Base-by-base conservation (phyloP, 83 land plant species). In the Thuja plicata region DNA sequence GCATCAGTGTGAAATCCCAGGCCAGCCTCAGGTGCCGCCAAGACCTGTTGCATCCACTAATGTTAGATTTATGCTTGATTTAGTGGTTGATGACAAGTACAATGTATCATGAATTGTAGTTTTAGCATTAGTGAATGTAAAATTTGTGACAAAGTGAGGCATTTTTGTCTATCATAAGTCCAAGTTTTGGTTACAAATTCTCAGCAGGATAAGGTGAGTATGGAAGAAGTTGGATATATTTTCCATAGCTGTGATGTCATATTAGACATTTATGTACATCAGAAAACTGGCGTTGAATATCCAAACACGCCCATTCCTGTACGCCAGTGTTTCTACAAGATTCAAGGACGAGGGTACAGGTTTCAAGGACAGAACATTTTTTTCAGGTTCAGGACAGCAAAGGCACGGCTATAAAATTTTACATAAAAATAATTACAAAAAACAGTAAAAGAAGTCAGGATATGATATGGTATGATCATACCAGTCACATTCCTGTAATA, bases 1-100 rank as follows among this genome's bases (percentile, higher is more conserved):
- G 96, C 95, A 76, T 96, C 97, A 84, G 95, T 94, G 82, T 96
- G 97, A 90, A 94, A 93, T n/a, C 97, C 97, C 88, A 96, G 87
- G 85, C 92, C 89, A 85, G 93, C 97, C 88, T 96, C 97, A 76
- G 97, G 97, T 37, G 94, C 89, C 16, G 95, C 89, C 89, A 95
- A 94, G 45, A 93, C 94, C 97, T 95, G 87, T 83, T 45, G 85
- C 35, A 83, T 45, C 21, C 32, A 46, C 1, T 34, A 48, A 83
- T 46, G 17, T 76, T 74, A 32, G 37, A 74, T 34, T 30, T 10
- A 73, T 73, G 37, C 32, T 66, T 30, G 32, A 74, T 74, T 76
- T 76, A 35, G 38, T 35, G 79, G 34, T 76, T 76, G 19, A 76
- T 76, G 17, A 76, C 79, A 12, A 76, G 35, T 34, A 76, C 34